Evolutionary conservation across 2,329 filamentous ascomycete genomes (phyloP).

Genomic region (Cryphonectria parasitica): DNA sequence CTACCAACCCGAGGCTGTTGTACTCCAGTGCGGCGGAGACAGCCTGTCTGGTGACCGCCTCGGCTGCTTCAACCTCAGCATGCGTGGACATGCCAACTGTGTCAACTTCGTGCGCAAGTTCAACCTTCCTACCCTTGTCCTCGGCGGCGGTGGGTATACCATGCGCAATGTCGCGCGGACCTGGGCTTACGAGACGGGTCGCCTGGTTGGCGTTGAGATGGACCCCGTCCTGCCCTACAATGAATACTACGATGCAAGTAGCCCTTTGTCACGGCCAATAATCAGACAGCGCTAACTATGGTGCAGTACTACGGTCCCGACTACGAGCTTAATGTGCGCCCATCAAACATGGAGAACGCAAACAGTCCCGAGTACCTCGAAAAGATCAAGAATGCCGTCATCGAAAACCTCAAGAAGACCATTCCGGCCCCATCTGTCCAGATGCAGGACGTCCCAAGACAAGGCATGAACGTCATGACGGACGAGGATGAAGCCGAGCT

Average conservation of each 20-base stretch:
- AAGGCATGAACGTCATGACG: slow-evolving; percentile 61
- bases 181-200: slow-evolving; percentile 95
- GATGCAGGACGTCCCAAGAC: slow-evolving; percentile 75
- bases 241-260: slow-evolving; percentile 81
- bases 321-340: slow-evolving; percentile 85
- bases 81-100: slow-evolving; percentile 93
- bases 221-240: slow-evolving; percentile 87
- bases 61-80: slow-evolving; percentile 97
- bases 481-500: slow-evolving; percentile 70
- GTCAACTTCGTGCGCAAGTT: slow-evolving; percentile 90
- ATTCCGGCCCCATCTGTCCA: slow-evolving; percentile 88
- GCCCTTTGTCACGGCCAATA: background rate
- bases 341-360: slow-evolving; percentile 89
- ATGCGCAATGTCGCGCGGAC: slow-evolving; percentile 96
- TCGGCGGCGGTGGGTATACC: slow-evolving; percentile 95
- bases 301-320: slow-evolving; percentile 86
- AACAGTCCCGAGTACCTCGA: slow-evolving; percentile 83
- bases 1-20: slow-evolving; percentile 89
- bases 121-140: slow-evolving; percentile 82
- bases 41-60: slow-evolving; percentile 91
- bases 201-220: slow-evolving; percentile 83
- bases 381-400: slow-evolving; percentile 78
- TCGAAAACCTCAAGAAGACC: slow-evolving; percentile 86
- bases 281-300: slow-evolving; percentile 25
- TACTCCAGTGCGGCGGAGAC: slow-evolving; percentile 94